phyloP scores from a whole-genome alignment of 495 filamentous ascomycete species.

The Penicillium silybi region DNA sequence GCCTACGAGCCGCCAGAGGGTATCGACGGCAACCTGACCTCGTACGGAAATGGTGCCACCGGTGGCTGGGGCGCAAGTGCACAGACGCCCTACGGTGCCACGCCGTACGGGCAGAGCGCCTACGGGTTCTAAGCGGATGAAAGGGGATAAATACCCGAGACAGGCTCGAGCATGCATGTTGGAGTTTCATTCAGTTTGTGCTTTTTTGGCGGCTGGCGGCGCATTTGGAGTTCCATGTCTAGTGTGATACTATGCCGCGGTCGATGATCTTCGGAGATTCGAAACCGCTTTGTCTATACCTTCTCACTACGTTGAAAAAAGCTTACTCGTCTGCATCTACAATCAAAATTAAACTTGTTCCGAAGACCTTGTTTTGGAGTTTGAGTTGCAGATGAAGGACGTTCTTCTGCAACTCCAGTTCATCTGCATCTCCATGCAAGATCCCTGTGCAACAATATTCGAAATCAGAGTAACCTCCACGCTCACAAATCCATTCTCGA shows the following conservation, averaged over 20 bases:
- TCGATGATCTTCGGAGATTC: slow-evolving; percentile 1
- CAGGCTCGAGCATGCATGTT: slow-evolving; percentile 20
- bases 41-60: slow-evolving; percentile 59
- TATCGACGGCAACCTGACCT: slow-evolving; percentile 71
- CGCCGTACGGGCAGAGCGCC: slow-evolving; percentile 62
- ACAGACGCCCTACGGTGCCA: slow-evolving; percentile 63
- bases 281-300: slow-evolving; percentile 15
- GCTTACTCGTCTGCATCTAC: background rate
- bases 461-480: background rate
- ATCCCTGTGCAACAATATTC: background rate
- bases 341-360: background rate
- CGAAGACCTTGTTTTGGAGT: background rate
- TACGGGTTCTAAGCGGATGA: slow-evolving; percentile 40
- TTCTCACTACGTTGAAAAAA: background rate
- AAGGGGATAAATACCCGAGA: slow-evolving; percentile 2
- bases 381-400: background rate
- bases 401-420: background rate
- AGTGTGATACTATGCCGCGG: slow-evolving; percentile 10
- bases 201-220: slow-evolving; percentile 20
- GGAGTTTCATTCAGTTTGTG: slow-evolving; percentile 10
- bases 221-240: slow-evolving; percentile 20
- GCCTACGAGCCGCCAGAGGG: slow-evolving; percentile 55
- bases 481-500: no score
- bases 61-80: slow-evolving; percentile 62
- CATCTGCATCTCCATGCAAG: background rate